These are phyloP conservation scores for Rhinocladiella similis DNA, from an alignment of 2,329 filamentous ascomycete genomes.

Conservation along the genomic window DNA sequence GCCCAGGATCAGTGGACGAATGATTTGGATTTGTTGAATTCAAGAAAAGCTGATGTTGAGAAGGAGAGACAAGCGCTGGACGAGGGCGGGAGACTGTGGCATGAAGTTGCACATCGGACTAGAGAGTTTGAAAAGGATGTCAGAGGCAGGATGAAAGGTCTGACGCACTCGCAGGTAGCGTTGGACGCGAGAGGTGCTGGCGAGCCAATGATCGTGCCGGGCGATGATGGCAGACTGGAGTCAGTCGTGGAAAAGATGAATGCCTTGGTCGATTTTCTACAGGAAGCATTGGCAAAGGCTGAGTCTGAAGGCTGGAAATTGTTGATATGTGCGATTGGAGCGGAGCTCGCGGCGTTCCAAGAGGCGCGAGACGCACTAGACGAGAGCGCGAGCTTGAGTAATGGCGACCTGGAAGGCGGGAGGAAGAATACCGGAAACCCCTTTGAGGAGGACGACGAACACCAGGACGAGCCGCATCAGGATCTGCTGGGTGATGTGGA, in stretches of 20 bases:
- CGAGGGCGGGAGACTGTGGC: constrained; percentile 61
- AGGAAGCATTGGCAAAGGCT: constrained; percentile 52
- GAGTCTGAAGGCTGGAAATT: constrained; percentile 60
- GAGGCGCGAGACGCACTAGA: constrained; percentile 40
- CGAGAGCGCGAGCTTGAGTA: not conserved
- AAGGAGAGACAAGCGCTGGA: constrained; percentile 58
- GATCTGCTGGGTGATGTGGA: constrained; percentile 15
- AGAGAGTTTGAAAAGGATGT: constrained; percentile 54
- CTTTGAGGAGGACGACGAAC: constrained; percentile 3
- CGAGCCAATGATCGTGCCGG: not conserved
- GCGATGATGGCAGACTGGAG: constrained; percentile 6
- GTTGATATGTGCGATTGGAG: constrained; percentile 61
- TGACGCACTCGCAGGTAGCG: constrained; percentile 8
- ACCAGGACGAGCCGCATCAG: constrained; percentile 10
- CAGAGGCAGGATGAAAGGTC: constrained; percentile 41
- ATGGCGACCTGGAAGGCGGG: not conserved
- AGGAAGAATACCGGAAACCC: not conserved
- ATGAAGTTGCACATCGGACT: constrained; percentile 53
- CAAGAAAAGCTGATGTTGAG: constrained; percentile 49
- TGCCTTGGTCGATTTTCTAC: constrained; percentile 39
- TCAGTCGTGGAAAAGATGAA: constrained; percentile 15
- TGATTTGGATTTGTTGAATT: constrained; percentile 48
- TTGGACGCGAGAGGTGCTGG: constrained; percentile 2
- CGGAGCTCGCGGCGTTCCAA: constrained; percentile 58
- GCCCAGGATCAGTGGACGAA: constrained; percentile 57